Percentiles rank a stretch among this genome's conserved stretches.
Conservation (phyloP, 305 asterid species). For the Striga hermonthica region DNA sequence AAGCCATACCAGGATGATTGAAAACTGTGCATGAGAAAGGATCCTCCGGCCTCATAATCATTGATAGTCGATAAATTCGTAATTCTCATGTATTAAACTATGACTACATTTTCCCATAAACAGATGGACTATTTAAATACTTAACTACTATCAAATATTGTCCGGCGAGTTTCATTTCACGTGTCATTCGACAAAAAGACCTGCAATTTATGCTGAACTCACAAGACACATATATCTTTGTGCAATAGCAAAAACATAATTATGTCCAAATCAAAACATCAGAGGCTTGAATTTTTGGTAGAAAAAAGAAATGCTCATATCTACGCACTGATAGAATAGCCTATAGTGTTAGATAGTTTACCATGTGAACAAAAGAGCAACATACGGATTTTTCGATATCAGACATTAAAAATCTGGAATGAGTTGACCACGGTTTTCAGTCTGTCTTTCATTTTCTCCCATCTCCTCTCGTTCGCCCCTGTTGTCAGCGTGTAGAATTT, state of each 20-base stretch:
- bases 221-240: neutral
- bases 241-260: conserved; percentile 18
- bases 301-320: conserved; percentile 42
- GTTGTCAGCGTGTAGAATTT: conserved; percentile 90
- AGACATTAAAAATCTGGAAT: conserved; percentile 71
- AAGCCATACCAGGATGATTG: too few species aligned
- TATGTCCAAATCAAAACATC: conserved; percentile 16
- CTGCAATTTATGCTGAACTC: neutral
- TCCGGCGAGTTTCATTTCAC: too few species aligned
- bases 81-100: too few species aligned
- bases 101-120: too few species aligned
- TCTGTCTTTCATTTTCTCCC: conserved; percentile 91
- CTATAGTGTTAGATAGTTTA: conserved; percentile 39
- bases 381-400: conserved; percentile 19
- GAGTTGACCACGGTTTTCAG: conserved; percentile 78
- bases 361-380: conserved; percentile 16
- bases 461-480: conserved; percentile 88
- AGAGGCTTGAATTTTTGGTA: conserved; percentile 29
- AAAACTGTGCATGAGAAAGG: too few species aligned
- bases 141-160: too few species aligned
- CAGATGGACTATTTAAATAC: too few species aligned
- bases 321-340: conserved; percentile 53
- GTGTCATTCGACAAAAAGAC: neutral
- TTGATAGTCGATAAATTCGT: too few species aligned
- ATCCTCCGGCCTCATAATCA: too few species aligned